Conservation (phyloP, 1,284 basidiomycete species). For the Heterobasidion annosum region DNA sequence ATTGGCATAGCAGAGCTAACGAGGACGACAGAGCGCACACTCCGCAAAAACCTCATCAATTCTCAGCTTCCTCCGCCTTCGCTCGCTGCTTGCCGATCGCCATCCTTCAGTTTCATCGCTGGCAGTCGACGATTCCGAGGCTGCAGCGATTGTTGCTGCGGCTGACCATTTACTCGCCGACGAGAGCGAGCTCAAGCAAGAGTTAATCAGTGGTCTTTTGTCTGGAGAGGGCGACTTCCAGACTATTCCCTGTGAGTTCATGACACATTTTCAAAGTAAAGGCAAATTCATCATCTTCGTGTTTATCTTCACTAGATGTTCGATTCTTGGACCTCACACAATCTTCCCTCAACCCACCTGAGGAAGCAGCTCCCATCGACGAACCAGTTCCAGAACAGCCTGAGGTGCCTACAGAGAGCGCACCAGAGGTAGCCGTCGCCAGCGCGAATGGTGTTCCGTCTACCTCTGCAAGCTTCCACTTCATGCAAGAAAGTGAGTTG, state of each 20-base stretch:
- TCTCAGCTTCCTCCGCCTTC: conserved; percentile 58
- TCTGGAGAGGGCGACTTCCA: conserved; percentile 46
- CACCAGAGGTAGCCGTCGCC: conserved; percentile 15
- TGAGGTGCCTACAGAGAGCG: conserved; percentile 15
- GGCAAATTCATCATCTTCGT: background rate
- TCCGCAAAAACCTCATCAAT: conserved; percentile 39
- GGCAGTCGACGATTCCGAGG: conserved; percentile 41
- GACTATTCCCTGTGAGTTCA: conserved; percentile 48
- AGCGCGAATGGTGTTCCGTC: conserved; percentile 23
- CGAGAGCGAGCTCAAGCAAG: conserved; percentile 37
- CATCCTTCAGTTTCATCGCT: conserved; percentile 34
- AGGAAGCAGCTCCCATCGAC: conserved; percentile 18
- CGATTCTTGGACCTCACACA: conserved; percentile 49
- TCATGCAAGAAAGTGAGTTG: conserved; percentile 72
- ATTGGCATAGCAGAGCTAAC: background rate
- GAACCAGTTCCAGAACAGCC: conserved; percentile 14
- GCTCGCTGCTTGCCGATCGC: conserved; percentile 41
- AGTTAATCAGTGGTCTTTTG: conserved; percentile 44
- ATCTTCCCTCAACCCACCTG: conserved; percentile 38
- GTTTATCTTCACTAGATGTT: conserved; percentile 30
- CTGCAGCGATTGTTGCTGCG: conserved; percentile 40
- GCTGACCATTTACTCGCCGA: conserved; percentile 46
- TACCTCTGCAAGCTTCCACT: conserved; percentile 52
- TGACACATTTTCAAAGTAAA: background rate
- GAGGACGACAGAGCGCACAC: conserved; percentile 24